Conservation (phyloP, 768 basidiomycete species). For the Saitozyma podzolica region DNA sequence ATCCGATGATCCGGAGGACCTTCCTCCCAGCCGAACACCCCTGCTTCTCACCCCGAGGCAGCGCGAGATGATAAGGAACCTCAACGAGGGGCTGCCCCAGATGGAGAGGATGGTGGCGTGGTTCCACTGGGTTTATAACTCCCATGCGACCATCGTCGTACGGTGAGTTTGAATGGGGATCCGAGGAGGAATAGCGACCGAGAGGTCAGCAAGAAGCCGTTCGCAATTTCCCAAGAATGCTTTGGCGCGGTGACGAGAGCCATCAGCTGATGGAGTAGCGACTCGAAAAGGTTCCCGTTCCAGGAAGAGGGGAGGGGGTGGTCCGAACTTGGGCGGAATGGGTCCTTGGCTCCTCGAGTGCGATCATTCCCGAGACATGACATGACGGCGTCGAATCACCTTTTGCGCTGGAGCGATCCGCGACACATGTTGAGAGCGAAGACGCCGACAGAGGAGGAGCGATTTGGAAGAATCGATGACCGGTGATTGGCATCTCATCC, state of each 20-base stretch:
- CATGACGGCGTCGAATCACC: too few relatives aligned
- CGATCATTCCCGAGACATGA: too few relatives aligned
- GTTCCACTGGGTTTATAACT: slow-evolving; percentile 47
- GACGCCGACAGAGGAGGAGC: too few relatives aligned
- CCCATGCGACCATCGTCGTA: slow-evolving; percentile 43
- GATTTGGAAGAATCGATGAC: too few relatives aligned
- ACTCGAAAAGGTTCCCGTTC: slow-evolving; percentile 31
- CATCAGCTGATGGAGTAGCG: slow-evolving; percentile 16
- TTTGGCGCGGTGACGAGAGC: not conserved
- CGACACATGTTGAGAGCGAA: too few relatives aligned
- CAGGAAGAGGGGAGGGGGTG: slow-evolving; percentile 47
- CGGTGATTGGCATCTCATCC: too few relatives aligned
- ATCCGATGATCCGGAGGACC: not conserved
- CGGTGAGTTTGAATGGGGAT: slow-evolving; percentile 25
- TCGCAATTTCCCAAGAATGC: not conserved
- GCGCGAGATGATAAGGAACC: slow-evolving; percentile 31
- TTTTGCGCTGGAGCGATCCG: too few relatives aligned
- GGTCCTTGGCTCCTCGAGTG: slow-evolving; percentile 8
- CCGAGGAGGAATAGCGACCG: not conserved
- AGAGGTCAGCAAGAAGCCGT: too few relatives aligned
- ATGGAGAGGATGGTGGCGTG: slow-evolving; percentile 43
- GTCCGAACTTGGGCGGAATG: slow-evolving; percentile 38
- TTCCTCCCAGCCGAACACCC: slow-evolving; percentile 11
- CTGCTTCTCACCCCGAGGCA: slow-evolving; percentile 34
- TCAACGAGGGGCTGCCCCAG: slow-evolving; percentile 31